Evolutionary conservation across 2,329 filamentous ascomycete genomes (phyloP), one percentile per base, ranked within the genome.

Genomic region (Clarireedia sp.): DNA sequence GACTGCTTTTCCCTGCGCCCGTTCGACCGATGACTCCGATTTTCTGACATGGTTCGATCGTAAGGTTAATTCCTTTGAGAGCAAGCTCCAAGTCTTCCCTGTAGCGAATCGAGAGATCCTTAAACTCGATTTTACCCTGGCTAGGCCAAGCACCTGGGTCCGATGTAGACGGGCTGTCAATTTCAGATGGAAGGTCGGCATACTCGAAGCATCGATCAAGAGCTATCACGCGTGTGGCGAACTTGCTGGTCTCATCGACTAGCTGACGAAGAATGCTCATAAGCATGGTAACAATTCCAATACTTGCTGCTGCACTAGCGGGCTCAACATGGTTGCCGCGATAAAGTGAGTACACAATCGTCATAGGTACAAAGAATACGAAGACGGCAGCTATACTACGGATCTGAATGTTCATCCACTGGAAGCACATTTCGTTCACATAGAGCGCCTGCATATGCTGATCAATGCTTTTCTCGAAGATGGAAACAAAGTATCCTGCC

Each of bases 21-120:
- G 58, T 60, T 41, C 58, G 33, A 19, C 58, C 58, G 8, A 60
- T 49, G 23, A 60, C 48, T 33, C 56, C 58, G 19, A 60, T 46
- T 29, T 48, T 44, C 70, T 89, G 79, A 59, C 83, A 83, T 54
- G 78, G 75, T 38, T 81, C 74, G 14, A 88, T 78, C 16, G 71
- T 73, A 67, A 90, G 89, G 2, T 74, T 81, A 21, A 90, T 71
- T 0, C 81, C 82, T 66, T 80, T 86, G 5, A 90, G 73, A 0
- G 89, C 84, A 0, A 85, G 79, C 1, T 24, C 45, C 23, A 47
- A 10, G 7, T 12, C 19, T 26, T 14, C 7, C 4, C 17, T 14
- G 9, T 47, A 47, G 45, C 45, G 23, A n/a, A 17, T 26, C 26
- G 23, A 12, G 12, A 26, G 26, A 17, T 47, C 17, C 3, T 26